Base-by-base conservation (phyloP, 2,329 filamentous ascomycete genomes). In the Lasiodiplodia theobromae region DNA sequence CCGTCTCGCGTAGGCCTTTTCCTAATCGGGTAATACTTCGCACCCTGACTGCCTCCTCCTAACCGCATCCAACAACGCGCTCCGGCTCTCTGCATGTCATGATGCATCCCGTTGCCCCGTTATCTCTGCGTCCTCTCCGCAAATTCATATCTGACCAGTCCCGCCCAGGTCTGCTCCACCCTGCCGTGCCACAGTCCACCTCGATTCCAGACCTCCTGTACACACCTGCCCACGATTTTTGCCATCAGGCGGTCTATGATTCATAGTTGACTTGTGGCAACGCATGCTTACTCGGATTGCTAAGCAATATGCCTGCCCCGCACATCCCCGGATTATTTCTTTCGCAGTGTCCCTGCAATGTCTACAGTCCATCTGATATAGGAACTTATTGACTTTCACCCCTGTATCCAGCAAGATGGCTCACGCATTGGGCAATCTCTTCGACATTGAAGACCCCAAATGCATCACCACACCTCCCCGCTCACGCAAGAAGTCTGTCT, bases 381-480 rank as follows among this genome's bases (percentile, higher is more conserved):
- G 31, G 31, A 34, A 34, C 34, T 58, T 37, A 8, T 37, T 11
- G 25, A 5, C 52, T 14, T 25, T 23, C 52, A 16, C 5, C 14
- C 8, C 16, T 14, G 6, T 34, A 28, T 4, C 38, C 38, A 11
- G 1, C 23, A 51, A 51, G 4, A 63, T 63, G 58, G 40, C 58
- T n/a, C 28, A 63, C 44, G 44, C 40, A 23, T 28, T 63, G 16
- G 58, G 58, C 10, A 63, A 8, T 10, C 44, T 67, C 31, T 67
- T 67, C 38, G 53, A 67, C n/a, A 67, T 67, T 47, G 25, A 67
- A 49, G 38, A 57, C 12, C n/a, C 53, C 51, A 67, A 58, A 23
- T 53, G 37, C 38, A 51, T 67, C 28, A 67, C 64, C 23, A 52
- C 37, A 14, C 64, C 64, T 6, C 53, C 37, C 34, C 38, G 34